Percentiles rank a stretch among this genome's conserved stretches.
Evolutionary conservation across 768 basidiomycete species (phyloP).

Genomic region (Lentinula boryana): DNA sequence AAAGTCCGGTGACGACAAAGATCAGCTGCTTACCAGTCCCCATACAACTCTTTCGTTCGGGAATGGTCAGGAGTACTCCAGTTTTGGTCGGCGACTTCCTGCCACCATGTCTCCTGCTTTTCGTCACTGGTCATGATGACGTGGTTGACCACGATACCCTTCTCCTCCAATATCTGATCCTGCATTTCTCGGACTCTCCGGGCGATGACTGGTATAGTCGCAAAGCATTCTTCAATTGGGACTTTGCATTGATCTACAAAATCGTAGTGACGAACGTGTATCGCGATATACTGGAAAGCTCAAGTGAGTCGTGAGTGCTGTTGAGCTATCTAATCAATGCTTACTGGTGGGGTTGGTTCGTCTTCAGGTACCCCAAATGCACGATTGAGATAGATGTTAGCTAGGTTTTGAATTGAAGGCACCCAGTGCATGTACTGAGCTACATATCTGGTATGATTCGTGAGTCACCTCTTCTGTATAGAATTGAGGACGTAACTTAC

Average conservation of each 20-base stretch:
- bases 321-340: constrained; percentile 12
- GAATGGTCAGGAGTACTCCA: constrained; percentile 51
- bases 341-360: constrained; percentile 40
- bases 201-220: constrained; percentile 47
- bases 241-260: constrained; percentile 42
- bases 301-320: neutral
- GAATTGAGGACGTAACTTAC: neutral
- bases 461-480: neutral
- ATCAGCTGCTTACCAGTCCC: constrained; percentile 36
- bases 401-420: constrained; percentile 30
- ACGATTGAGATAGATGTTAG: constrained; percentile 37
- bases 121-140: constrained; percentile 68
- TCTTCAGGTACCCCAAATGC: constrained; percentile 32
- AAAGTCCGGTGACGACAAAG: neutral
- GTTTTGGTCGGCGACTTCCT: constrained; percentile 38
- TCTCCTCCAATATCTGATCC: constrained; percentile 36
- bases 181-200: constrained; percentile 51
- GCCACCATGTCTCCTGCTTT: constrained; percentile 50
- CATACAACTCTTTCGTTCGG: constrained; percentile 37
- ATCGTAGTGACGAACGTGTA: constrained; percentile 54
- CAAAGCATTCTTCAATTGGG: constrained; percentile 41
- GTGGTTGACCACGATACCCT: constrained; percentile 39
- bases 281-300: constrained; percentile 42
- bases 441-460: constrained; percentile 23
- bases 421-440: constrained; percentile 49